Conservation (phyloP, 371 early-diverging fungal genomes). For the Coemansia linderi region DNA sequence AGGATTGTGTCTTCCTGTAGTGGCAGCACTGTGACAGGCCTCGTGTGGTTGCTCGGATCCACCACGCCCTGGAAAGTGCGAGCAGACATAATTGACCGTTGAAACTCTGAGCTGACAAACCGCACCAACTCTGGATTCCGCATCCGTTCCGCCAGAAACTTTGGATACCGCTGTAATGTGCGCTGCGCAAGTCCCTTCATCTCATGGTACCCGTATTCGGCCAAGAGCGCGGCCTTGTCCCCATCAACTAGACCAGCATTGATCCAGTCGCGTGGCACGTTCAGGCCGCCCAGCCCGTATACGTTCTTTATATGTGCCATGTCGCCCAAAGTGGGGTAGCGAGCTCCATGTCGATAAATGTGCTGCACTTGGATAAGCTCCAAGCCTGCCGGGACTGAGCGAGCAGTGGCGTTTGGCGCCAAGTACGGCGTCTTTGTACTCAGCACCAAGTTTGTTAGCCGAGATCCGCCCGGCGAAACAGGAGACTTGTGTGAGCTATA, state of each 20-base stretch:
- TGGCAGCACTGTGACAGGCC: conserved; percentile 24
- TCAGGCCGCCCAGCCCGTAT: not conserved
- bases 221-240: conserved; percentile 8
- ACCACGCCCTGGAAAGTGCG: conserved; percentile 18
- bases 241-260: conserved; percentile 13
- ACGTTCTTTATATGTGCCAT: conserved; percentile 15
- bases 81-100: conserved; percentile 30
- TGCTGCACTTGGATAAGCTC: conserved; percentile 36
- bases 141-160: not conserved
- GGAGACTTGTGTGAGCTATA: not conserved
- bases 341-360: conserved; percentile 36
- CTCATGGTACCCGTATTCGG: conserved; percentile 16
- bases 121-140: not conserved
- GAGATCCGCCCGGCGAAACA: not conserved
- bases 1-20: conserved; percentile 21
- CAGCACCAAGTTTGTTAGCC: conserved; percentile 14
- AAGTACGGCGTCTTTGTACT: conserved; percentile 42
- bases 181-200: conserved; percentile 23
- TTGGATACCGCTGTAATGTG: conserved; percentile 6
- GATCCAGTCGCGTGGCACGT: conserved; percentile 31
- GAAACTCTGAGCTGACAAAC: conserved; percentile 38
- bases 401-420: not conserved
- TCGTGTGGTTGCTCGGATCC: conserved; percentile 10
- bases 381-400: not conserved
- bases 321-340: conserved; percentile 19